phyloP scores from a whole-genome alignment of 805 yeast species.

The Phaffomyces thermotolerans region DNA sequence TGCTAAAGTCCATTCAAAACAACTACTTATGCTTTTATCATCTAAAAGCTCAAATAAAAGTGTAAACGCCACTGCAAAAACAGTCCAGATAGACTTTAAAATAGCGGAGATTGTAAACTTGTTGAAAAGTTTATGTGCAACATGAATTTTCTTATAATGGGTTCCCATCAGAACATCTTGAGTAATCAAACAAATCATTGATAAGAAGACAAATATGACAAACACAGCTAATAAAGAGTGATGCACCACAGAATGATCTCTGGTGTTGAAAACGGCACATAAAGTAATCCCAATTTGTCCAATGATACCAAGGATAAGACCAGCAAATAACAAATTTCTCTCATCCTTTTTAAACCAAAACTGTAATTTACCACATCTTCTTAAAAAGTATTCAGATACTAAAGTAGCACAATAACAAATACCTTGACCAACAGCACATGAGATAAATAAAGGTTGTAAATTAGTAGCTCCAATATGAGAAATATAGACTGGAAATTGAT shows the following conservation, averaged over 20 bases:
- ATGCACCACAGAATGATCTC: conserved; percentile 47
- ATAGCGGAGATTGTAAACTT: conserved; percentile 41
- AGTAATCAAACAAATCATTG: conserved; percentile 36
- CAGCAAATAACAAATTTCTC: conserved; percentile 33
- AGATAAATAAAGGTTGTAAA: conserved; percentile 75
- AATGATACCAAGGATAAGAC: conserved; percentile 38
- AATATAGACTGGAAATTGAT: conserved; percentile 56
- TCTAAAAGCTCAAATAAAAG: conserved; percentile 51
- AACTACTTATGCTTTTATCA: conserved; percentile 25
- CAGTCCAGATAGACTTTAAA: conserved; percentile 58
- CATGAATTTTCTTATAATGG: conserved; percentile 33
- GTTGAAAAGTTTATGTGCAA: conserved; percentile 29
- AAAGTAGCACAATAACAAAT: conserved; percentile 60
- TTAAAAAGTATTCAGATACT: conserved; percentile 52
- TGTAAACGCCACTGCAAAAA: conserved; percentile 60
- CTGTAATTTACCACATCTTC: conserved; percentile 46
- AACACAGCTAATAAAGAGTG: conserved; percentile 66
- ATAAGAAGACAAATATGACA: conserved; percentile 55
- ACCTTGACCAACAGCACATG: conserved; percentile 74
- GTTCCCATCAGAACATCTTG: conserved; percentile 42
- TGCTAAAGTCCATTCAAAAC: conserved; percentile 81
- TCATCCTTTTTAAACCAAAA: conserved; percentile 34
- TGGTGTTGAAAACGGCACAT: conserved; percentile 68
- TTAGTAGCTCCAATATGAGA: conserved; percentile 87
- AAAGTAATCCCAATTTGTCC: conserved; percentile 71